Evolutionary conservation across 1,284 basidiomycete genomes (phyloP).

Genomic region (Irpex sp.): DNA sequence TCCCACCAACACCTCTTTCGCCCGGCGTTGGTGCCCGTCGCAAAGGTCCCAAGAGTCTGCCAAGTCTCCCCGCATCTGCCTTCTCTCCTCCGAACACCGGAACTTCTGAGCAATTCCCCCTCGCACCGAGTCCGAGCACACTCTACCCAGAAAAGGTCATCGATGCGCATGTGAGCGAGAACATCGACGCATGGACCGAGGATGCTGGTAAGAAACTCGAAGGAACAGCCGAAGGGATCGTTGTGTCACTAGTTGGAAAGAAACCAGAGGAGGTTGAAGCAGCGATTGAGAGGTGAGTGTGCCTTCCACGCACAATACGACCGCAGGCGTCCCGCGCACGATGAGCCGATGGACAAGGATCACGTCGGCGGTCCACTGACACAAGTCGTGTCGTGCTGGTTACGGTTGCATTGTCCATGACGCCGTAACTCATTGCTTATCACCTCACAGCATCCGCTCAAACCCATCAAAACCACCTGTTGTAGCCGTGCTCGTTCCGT

Average conservation of each 20-base stretch:
- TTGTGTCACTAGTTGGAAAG: slow-evolving; percentile 42
- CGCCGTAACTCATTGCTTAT: slow-evolving; percentile 12
- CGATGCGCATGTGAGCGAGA: slow-evolving; percentile 58
- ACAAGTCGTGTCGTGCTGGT: slow-evolving; percentile 6
- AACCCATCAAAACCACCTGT: slow-evolving; percentile 12
- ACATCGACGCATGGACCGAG: slow-evolving; percentile 47
- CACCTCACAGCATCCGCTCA: slow-evolving; percentile 14
- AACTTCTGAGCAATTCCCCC: slow-evolving; percentile 59
- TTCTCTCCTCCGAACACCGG: slow-evolving; percentile 68
- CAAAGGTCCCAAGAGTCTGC: slow-evolving; percentile 59
- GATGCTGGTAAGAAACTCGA: slow-evolving; percentile 45
- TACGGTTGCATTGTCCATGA: slow-evolving; percentile 5
- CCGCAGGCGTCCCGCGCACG: background rate
- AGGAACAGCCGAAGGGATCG: slow-evolving; percentile 44
- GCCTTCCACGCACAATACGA: background rate
- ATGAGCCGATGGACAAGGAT: slow-evolving; percentile 2
- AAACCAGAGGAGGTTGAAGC: slow-evolving; percentile 34
- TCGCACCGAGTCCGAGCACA: slow-evolving; percentile 65
- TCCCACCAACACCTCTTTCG: slow-evolving; percentile 32
- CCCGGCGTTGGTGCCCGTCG: slow-evolving; percentile 47
- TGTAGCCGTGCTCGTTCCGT: slow-evolving; percentile 52
- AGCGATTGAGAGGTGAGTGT: slow-evolving; percentile 31
- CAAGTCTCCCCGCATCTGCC: slow-evolving; percentile 66
- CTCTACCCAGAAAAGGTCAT: slow-evolving; percentile 60
- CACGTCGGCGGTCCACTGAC: background rate